A percentile compares a stretch with the other conserved stretches of the same genome.
Conservation (phyloP, 805 yeast genomes). For the Wickerhamomyces alni region DNA sequence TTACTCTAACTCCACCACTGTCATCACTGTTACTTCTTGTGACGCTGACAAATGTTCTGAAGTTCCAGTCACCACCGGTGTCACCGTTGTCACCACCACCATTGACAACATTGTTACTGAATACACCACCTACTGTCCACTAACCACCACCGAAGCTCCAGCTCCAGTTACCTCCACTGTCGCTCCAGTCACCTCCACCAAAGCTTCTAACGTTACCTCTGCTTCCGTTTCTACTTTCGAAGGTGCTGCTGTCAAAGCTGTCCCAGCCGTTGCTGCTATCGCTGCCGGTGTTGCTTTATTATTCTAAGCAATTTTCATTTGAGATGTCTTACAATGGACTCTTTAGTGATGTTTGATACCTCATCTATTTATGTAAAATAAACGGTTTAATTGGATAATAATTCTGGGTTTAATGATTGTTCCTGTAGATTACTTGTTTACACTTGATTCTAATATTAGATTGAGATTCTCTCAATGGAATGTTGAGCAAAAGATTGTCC, state of each 20-base stretch:
- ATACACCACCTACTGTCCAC: constrained; percentile 22
- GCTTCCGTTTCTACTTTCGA: constrained; percentile 27
- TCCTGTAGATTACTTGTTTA: too few relatives aligned
- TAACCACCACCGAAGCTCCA: constrained; percentile 6
- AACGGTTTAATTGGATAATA: constrained; percentile 1
- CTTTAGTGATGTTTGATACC: constrained; percentile 3
- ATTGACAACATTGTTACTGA: constrained; percentile 17
- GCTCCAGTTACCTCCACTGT: constrained; percentile 6
- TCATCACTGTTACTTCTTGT: constrained; percentile 28
- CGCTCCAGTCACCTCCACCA: constrained; percentile 8
- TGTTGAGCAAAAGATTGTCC: too few relatives aligned
- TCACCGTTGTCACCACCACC: constrained; percentile 21
- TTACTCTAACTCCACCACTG: constrained; percentile 21
- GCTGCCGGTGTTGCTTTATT: constrained; percentile 45
- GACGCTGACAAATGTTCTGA: constrained; percentile 15
- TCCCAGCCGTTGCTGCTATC: constrained; percentile 43
- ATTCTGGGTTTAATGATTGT: background rate
- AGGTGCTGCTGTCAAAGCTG: constrained; percentile 40
- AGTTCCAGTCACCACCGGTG: constrained; percentile 23
- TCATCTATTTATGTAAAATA: constrained; percentile 1
- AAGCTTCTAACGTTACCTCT: constrained; percentile 14
- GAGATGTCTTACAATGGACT: constrained; percentile 2
- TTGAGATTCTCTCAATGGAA: background rate
- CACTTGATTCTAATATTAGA: too few relatives aligned
- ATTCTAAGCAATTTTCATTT: constrained; percentile 28